phyloP scores from a whole-genome alignment of 192 early-diverging fungal species.

The Gamsiella multidivaricata region DNA sequence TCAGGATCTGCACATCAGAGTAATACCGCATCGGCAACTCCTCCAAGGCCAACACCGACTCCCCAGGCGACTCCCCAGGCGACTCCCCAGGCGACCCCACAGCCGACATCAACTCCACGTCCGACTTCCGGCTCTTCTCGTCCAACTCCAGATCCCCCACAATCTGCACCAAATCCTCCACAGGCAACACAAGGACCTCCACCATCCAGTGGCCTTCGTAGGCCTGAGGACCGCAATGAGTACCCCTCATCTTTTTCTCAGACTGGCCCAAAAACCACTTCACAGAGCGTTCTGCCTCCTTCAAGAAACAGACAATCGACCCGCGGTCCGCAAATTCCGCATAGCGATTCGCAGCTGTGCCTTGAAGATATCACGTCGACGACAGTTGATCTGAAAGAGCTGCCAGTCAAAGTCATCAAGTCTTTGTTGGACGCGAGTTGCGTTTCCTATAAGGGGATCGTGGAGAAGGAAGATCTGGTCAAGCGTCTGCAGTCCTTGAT shows the following conservation, averaged over 20 bases:
- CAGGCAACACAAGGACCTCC: background rate
- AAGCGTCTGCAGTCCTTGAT: constrained; percentile 68
- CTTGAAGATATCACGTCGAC: constrained; percentile 24
- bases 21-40: background rate
- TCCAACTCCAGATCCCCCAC: background rate
- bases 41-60: background rate
- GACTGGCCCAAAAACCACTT: background rate
- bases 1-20: too few species aligned
- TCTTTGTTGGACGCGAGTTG: constrained; percentile 68
- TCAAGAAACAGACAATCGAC: constrained; percentile 1
- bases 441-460: constrained; percentile 70
- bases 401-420: constrained; percentile 70
- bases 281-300: background rate
- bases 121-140: background rate
- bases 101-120: background rate
- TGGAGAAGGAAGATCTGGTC: constrained; percentile 83
- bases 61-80: background rate
- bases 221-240: constrained; percentile 29
- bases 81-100: background rate
- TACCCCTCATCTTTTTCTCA: background rate
- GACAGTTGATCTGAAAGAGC: constrained; percentile 12
- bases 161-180: background rate
- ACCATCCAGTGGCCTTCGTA: background rate
- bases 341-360: background rate
- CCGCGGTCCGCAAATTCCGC: constrained; percentile 13